Evolutionary conservation across 2,329 filamentous ascomycete genomes (phyloP), one percentile per base, ranked within the genome.

Genomic region (Didymella lethalis): DNA sequence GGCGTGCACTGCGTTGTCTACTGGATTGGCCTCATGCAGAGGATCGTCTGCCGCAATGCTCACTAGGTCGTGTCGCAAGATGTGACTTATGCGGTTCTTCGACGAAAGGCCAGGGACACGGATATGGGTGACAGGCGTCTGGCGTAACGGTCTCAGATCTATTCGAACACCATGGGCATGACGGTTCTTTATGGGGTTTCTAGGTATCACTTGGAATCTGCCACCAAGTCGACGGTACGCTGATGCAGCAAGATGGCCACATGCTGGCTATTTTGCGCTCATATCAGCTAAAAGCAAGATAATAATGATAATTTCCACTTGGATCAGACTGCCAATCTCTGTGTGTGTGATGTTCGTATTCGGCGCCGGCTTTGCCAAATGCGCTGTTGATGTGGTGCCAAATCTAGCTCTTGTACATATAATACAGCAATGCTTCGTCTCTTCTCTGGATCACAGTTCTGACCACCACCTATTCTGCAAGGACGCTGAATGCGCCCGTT

Each of bases 331-430:
- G 31, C 31, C 31, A 32, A 16, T 10, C 16, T 11, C 31, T 16
- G 31, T 32, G 14, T 32, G 31, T 26, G 23, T 51, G 32, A 47
- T 43, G 34, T 41, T 51, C 34, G 36, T 38, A 16, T 34, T 31
- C 29, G 52, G 36, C 36, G 48, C 48, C 38, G 29, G 23, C 12
- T 7, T 40, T 28, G 45, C 49, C 29, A 18, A 38, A 45, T 31
- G 10, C 4, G 34, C 12, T 29, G 36, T 40, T 40, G 44, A 31
- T 47, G 45, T 16, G 16, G 7, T 41, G 26, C 34, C 40, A 18
- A 41, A 25, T n/a, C 32, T 36, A 48, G 47, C 47, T 55, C 48
- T 55, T 59, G 43, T 52, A 59, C 57, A 55, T 59, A 55, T 59
- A 44, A 55, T 59, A 55, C 52, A 52, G 50, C 48, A 47, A 51